Base-by-base conservation (phyloP, 2,329 filamentous ascomycete species). In the Seiridium cupressi region DNA sequence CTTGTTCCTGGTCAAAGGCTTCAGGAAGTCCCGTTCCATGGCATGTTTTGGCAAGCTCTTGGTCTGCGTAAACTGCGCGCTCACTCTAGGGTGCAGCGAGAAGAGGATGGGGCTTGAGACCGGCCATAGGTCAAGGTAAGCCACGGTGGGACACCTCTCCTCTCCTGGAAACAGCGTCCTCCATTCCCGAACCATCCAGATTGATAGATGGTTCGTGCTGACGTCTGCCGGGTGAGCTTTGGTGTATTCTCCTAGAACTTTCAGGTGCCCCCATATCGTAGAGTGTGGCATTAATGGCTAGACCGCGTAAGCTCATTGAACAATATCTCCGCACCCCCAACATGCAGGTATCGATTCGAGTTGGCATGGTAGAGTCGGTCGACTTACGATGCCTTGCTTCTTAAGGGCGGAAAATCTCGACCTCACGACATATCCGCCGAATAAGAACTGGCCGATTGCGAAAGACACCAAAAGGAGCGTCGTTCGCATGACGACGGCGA, bases 91-190 rank as follows among this genome's bases (percentile, higher is more conserved):
- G 11, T 60, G 9, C n/a, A 40, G 9, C 8, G 11, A n/a, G n/a
- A 56, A 3, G n/a, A 26, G 9, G 3, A 56, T 31, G 3, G 63
- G 60, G 1, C 11, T 31, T 35, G 63, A 53, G 40, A 66, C 26
- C 4, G 70, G 70, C 70, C 70, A 72, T 9, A 70, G 59, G 36
- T 72, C 70, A 7, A 70, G 5, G 47, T 72, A 72, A 5, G 71
- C 59, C 1, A 72, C 64, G 1, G 69, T 65, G 0, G 70, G 70
- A 8, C 66, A 51, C 10, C 55, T 63, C 26, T 69, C 63, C 7
- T 58, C 49, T 6, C 57, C 66, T 1, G 70, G 68, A 47, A 70
- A 71, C 55, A 70, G 70, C 46, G 56, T 65, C 55, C 63, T 60
- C 10, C 60, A 62, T 48, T 70, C 69, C n/a, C 51, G 57, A 13